These are phyloP conservation scores for Coemansia sp. DNA, from an alignment of 192 early-diverging fungal species.

Conservation along the genomic window DNA sequence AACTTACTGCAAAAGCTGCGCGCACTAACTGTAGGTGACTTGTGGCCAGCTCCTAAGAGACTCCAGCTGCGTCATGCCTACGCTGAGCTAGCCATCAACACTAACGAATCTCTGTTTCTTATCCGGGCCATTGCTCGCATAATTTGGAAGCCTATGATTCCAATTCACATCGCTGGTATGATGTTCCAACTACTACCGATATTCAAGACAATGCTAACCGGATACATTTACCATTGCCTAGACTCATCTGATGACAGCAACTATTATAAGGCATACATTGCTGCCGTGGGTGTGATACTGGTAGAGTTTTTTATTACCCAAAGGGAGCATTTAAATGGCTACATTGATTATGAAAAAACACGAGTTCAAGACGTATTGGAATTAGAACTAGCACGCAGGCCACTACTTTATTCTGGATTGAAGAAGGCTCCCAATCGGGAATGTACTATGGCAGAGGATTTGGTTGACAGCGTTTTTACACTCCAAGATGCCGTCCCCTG, in stretches of 20 bases:
- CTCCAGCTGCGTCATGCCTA: constrained; percentile 9
- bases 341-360: background rate
- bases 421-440: background rate
- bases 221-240: constrained; percentile 26
- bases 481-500: background rate
- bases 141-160: constrained; percentile 41
- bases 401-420: background rate
- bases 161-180: constrained; percentile 16
- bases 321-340: background rate
- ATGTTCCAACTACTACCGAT: constrained; percentile 6
- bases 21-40: constrained; percentile 21
- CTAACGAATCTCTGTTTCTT: constrained; percentile 33
- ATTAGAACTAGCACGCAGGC: background rate
- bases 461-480: background rate
- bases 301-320: background rate
- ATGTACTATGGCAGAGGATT: background rate
- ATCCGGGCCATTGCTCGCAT: constrained; percentile 33
- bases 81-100: constrained; percentile 25
- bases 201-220: background rate
- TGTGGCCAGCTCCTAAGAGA: constrained; percentile 27
- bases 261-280: constrained; percentile 12
- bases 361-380: background rate
- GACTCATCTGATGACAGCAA: constrained; percentile 10
- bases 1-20: constrained; percentile 15
- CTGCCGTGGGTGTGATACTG: background rate